These are phyloP conservation scores for Pelagomonas calceolata DNA, from an alignment of 108 stramenopile genomes.

Conservation along the genomic window DNA sequence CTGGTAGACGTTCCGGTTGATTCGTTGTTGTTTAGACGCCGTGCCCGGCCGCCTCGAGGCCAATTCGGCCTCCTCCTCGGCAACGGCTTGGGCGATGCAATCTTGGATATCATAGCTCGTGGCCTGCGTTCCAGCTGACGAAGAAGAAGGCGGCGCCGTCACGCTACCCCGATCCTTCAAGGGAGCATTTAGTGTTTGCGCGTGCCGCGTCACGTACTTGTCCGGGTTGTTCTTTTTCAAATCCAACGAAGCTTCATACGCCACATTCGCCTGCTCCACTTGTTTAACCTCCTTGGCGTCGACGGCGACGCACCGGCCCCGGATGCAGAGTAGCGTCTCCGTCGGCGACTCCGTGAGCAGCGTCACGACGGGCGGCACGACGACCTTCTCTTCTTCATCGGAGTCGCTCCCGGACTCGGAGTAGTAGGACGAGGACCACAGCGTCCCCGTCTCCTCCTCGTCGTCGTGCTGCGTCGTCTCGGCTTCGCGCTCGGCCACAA, in stretches of 20 bases:
- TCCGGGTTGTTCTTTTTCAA: conserved; percentile 2
- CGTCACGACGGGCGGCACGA: background rate
- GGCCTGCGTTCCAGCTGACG: conserved; percentile 5
- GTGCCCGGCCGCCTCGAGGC: background rate
- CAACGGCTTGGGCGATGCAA: background rate
- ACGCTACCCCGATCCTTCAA: conserved; percentile 8
- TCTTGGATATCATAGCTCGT: conserved; percentile 23
- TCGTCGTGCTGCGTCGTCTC: no score
- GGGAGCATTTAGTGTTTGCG: conserved; percentile 29
- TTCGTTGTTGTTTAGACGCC: background rate
- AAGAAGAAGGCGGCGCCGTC: background rate
- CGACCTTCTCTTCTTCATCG: background rate
- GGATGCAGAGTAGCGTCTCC: conserved; percentile 1
- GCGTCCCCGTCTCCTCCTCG: no score
- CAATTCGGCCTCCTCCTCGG: background rate
- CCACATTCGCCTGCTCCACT: conserved; percentile 2
- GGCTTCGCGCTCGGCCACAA: background rate
- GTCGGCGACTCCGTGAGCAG: conserved; percentile 6
- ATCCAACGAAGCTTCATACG: background rate
- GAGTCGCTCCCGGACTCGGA: background rate
- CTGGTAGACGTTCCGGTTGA: background rate
- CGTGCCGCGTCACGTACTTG: conserved; percentile 22
- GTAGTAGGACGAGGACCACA: no score
- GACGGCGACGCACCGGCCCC: background rate
- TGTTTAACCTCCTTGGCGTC: background rate